Conservation (phyloP, 768 basidiomycete species). For the Tylopilus vinaceipallidus region DNA sequence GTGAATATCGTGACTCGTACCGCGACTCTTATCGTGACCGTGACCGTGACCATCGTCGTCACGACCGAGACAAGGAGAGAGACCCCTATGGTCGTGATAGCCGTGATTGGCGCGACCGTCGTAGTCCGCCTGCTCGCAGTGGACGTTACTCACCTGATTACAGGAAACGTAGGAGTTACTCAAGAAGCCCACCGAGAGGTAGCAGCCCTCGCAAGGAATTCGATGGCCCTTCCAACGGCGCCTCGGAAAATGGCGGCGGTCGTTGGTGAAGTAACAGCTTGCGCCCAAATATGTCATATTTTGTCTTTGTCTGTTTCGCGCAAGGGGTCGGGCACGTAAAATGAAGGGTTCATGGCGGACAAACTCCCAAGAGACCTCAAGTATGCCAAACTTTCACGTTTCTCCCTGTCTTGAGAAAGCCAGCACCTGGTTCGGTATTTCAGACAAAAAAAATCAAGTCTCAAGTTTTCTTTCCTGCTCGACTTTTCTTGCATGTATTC, state of each 20-base stretch:
- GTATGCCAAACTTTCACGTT: constrained; percentile 51
- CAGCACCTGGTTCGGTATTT: constrained; percentile 51
- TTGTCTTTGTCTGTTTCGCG: constrained; percentile 29
- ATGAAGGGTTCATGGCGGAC: constrained; percentile 44
- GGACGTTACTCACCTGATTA: constrained; percentile 78
- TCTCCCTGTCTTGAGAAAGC: constrained; percentile 47
- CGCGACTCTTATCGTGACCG: constrained; percentile 48
- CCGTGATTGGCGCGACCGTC: constrained; percentile 78
- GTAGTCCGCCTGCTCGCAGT: constrained; percentile 67
- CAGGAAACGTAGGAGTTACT: constrained; percentile 72
- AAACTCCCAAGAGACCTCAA: constrained; percentile 39
- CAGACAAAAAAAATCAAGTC: constrained; percentile 56
- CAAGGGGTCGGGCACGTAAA: constrained; percentile 43
- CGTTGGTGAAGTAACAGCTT: constrained; percentile 57
- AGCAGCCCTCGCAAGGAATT: constrained; percentile 54
- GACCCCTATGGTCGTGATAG: constrained; percentile 69
- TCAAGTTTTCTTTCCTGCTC: constrained; percentile 62
- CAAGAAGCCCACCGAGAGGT: constrained; percentile 76
- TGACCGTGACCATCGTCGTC: constrained; percentile 40
- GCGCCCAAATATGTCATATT: constrained; percentile 23
- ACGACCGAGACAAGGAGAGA: constrained; percentile 47
- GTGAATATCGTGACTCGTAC: constrained; percentile 46
- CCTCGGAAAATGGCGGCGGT: constrained; percentile 38
- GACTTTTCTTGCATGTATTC: constrained; percentile 49
- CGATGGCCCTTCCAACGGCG: constrained; percentile 44